Base-by-base conservation (phyloP, 208 protist genomes). In the Plasmodiophora brassicae region DNA sequence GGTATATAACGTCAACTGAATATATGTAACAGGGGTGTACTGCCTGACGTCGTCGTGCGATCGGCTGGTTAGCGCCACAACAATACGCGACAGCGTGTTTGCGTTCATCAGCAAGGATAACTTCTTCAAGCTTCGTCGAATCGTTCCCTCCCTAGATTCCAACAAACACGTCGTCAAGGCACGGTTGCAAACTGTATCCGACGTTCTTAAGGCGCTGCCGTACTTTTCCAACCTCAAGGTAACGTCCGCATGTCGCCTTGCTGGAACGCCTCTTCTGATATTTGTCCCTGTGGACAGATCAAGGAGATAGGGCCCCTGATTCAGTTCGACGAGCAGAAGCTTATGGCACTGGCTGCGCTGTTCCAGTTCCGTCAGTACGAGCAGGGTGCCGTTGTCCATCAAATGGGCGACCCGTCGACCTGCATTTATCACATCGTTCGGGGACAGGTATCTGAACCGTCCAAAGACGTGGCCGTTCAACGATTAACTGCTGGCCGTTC, bases 211-310 rank as follows among this genome's bases (percentile, higher is more conserved):
- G n/a, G 65, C n/a, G 14, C n/a, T 78, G n/a, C 65, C 65, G 5
- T 78, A 78, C n/a, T 78, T 78, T 38, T 5, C 65, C 65, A 78
- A 78, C 41, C n/a, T 78, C 14, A 78, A 78, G 65, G 65, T n/a
- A n/a, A n/a, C n/a, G n/a, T n/a, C n/a, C n/a, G n/a, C n/a, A n/a
- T n/a, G n/a, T 78, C n/a, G 14, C 32, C 14, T 38, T 78, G 5
- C 32, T 57, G 14, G 50, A 57, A 28, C 65, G n/a, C 32, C 41
- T 78, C 65, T 32, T 38, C n/a, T 8, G n/a, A n/a, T n/a, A n/a
- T n/a, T n/a, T n/a, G n/a, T n/a, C n/a, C n/a, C n/a, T n/a, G 20
- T 25, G 14, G 50, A 28, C 50, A 78, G 65, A 38, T 78, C 65
- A 78, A 78, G n/a, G 65, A 78, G n/a, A 78, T 78, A 14, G 65